Percentiles rank a stretch among this genome's conserved stretches.
Evolutionary conservation across 1,139 yeast species (phyloP).

Genomic region (Arxiozyma slooffiae): DNA sequence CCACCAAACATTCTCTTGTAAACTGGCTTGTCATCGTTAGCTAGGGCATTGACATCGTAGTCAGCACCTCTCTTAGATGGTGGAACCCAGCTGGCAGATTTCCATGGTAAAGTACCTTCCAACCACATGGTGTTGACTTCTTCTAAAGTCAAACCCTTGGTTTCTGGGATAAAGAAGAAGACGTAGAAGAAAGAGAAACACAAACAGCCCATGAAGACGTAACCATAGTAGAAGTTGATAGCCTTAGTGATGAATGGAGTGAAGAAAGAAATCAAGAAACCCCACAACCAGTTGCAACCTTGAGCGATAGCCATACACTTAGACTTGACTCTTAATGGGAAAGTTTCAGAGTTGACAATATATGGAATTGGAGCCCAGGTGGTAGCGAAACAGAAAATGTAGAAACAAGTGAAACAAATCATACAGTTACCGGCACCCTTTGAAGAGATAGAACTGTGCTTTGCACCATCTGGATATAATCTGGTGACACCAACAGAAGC

Average conservation of each 20-base stretch:
- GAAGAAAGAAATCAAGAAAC: constrained; percentile 37
- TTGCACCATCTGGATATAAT: constrained; percentile 45
- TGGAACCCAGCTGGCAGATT: constrained; percentile 29
- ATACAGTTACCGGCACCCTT: constrained; percentile 58
- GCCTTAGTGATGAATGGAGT: constrained; percentile 11
- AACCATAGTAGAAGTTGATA: constrained; percentile 37
- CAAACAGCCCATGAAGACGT: constrained; percentile 61
- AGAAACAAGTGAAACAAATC: constrained; percentile 72
- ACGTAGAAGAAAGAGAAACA: constrained; percentile 50
- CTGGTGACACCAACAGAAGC: constrained; percentile 57
- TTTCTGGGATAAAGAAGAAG: constrained; percentile 55
- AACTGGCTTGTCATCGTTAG: constrained; percentile 9
- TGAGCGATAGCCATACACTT: constrained; percentile 65
- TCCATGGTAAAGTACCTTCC: constrained; percentile 36
- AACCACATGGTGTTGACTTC: constrained; percentile 54
- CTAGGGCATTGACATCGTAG: constrained; percentile 10
- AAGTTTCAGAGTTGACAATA: constrained; percentile 64
- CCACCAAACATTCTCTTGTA: constrained; percentile 13
- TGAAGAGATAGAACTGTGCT: constrained; percentile 37
- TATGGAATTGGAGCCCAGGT: constrained; percentile 42
- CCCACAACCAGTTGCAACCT: constrained; percentile 68
- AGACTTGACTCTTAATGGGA: constrained; percentile 68
- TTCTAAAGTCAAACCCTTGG: constrained; percentile 59
- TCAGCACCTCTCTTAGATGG: constrained; percentile 26
- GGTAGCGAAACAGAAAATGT: constrained; percentile 60